Percentiles rank a stretch among this genome's conserved stretches.
These are phyloP conservation scores for Fusarium begoniae DNA, from an alignment of 2,329 filamentous ascomycete genomes.

Conservation along the genomic window DNA sequence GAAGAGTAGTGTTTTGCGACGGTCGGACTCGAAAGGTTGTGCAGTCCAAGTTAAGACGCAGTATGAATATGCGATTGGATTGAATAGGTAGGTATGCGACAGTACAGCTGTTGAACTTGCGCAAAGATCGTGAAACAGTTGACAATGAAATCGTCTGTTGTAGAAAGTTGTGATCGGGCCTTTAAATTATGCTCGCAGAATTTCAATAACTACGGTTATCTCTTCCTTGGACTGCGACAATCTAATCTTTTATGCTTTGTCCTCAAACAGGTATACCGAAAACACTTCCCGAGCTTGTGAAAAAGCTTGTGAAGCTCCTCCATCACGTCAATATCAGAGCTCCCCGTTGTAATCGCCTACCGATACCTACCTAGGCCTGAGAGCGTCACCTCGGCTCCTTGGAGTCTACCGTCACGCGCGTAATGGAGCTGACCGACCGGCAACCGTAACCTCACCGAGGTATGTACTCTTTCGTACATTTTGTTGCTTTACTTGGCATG, in stretches of 20 bases:
- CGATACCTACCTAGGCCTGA: constrained; percentile 1
- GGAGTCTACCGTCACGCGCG: constrained; percentile 26
- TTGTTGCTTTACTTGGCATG: constrained; percentile 14
- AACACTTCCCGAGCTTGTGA: constrained; percentile 29
- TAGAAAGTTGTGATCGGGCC: constrained; percentile 1
- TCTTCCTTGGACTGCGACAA: constrained; percentile 10
- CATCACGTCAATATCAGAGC: constrained; percentile 19
- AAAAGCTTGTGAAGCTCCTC: constrained; percentile 36
- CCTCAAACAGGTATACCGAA: constrained; percentile 23
- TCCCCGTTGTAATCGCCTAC: constrained; percentile 8
- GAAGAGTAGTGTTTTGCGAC: background rate
- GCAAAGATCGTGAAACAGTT: constrained; percentile 5
- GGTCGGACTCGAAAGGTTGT: constrained; percentile 2
- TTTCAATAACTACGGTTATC: background rate
- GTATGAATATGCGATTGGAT: background rate
- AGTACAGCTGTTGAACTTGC: background rate
- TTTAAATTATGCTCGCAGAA: constrained; percentile 12
- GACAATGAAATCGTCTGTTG: constrained; percentile 5
- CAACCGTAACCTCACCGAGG: constrained; percentile 26
- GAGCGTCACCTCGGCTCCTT: constrained; percentile 26
- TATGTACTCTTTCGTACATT: constrained; percentile 27
- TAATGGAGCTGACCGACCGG: constrained; percentile 29
- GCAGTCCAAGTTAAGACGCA: background rate
- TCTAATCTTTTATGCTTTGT: constrained; percentile 32
- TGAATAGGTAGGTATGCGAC: background rate